Base-by-base conservation (phyloP, 176 grass and related monocot species). In the Tillandsia fasciculata region DNA sequence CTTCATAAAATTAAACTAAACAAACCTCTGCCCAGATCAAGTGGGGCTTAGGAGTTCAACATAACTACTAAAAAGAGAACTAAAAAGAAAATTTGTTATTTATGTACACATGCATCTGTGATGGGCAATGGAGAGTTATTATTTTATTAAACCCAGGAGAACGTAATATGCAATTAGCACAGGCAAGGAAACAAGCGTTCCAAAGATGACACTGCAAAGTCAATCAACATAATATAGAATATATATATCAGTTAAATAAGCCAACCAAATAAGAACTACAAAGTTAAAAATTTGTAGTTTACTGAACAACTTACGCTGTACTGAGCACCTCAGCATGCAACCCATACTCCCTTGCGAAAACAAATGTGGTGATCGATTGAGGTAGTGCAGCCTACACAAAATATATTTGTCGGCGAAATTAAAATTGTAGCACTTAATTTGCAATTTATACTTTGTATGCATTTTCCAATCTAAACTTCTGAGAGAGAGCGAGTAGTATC, bases 281-380 rank as follows among this genome's bases (percentile, higher is more conserved):
- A 11, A 70, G 12, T 47, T 15, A 12, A 53, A 22, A 17, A 9
- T 17, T 59, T 59, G 14, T 59, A 59, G 14, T 20, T 17, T 18
- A 20, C 8, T 15, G 29, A 49, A 11, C 15, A 12, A 87, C 83
- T 90, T 74, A 96, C 93, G 86, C 83, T 1, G 88, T 89, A 77
- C 88, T 90, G 8, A 92, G 83, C 2, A 96, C 71, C 14, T 87
- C 88, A 18, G 93, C 79, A 72, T 92, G 88, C 15, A 96, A 66
- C 4, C 76, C 74, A 26, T 96, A 96, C 74, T 96, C 93, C 74
- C 65, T 89, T 13, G 89, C 88, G 29, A 89, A 96, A 51, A 92
- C 72, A 64, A 92, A 96, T 27, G 93, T 85, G 17, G 51, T 74
- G 33, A 96, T 87, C 3, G 89, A 63, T 50, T 96, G 93, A 11